A percentile compares a stretch with the other conserved stretches of the same genome.
Evolutionary conservation across 2,329 filamentous ascomycete species (phyloP).

Genomic region (Kalmusia sp.): DNA sequence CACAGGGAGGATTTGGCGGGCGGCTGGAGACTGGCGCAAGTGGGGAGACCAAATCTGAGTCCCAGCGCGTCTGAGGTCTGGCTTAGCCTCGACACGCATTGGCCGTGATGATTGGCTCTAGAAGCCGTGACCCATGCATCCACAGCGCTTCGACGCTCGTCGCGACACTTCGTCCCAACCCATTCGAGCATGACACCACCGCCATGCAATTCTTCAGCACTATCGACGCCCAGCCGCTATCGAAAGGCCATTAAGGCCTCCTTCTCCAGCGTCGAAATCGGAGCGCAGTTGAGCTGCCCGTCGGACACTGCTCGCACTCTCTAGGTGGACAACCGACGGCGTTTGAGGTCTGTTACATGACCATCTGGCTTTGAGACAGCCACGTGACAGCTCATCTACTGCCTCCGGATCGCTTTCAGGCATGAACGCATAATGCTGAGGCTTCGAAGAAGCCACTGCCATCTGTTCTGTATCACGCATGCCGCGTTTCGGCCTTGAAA

Average conservation of each 20-base stretch:
- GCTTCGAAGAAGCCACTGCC: slow-evolving; percentile 35
- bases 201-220: slow-evolving; percentile 23
- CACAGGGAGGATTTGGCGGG: slow-evolving; percentile 40
- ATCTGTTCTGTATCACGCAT: slow-evolving; percentile 30
- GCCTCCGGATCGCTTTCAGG: slow-evolving; percentile 35
- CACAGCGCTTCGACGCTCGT: slow-evolving; percentile 39
- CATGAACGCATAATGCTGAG: slow-evolving; percentile 45
- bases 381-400: slow-evolving; percentile 37
- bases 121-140: slow-evolving; percentile 34
- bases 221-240: slow-evolving; percentile 24
- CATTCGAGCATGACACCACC: slow-evolving; percentile 36
- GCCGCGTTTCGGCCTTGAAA: slow-evolving; percentile 43
- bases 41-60: slow-evolving; percentile 47
- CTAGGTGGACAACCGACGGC: slow-evolving; percentile 24
- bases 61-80: slow-evolving; percentile 42
- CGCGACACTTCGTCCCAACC: slow-evolving; percentile 32
- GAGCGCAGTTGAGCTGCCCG: slow-evolving; percentile 13
- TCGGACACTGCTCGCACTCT: slow-evolving; percentile 15
- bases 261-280: slow-evolving; percentile 12
- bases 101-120: slow-evolving; percentile 35
- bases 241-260: slow-evolving; percentile 12
- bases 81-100: slow-evolving; percentile 38
- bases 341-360: slow-evolving; percentile 50
- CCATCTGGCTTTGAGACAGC: slow-evolving; percentile 41
- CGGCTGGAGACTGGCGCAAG: slow-evolving; percentile 44